Percentiles rank a stretch among this genome's conserved stretches.
These are phyloP conservation scores for Ophiosphaerella narmari DNA, from an alignment of 2,329 filamentous ascomycete species.

Conservation along the genomic window DNA sequence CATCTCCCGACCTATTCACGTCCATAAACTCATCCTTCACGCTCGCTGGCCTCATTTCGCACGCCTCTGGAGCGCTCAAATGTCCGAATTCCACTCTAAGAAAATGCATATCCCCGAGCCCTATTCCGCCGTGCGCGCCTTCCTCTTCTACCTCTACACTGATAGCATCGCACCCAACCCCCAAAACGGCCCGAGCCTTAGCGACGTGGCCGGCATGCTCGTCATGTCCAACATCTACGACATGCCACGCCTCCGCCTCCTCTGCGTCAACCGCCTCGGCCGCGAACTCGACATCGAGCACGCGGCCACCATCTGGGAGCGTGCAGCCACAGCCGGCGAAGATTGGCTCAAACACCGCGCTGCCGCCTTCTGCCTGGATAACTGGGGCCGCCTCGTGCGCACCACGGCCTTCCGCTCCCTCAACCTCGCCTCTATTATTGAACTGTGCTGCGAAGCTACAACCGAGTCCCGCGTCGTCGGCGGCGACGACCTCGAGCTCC, in stretches of 20 bases:
- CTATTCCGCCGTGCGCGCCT: slow-evolving; percentile 90
- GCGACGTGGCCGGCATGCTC: slow-evolving; percentile 88
- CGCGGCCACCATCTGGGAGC: slow-evolving; percentile 95
- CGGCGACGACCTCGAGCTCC: slow-evolving; percentile 77
- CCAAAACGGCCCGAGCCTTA: slow-evolving; percentile 62
- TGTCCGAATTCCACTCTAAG: slow-evolving; percentile 96
- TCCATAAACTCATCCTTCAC: slow-evolving; percentile 92
- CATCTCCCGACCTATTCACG: slow-evolving; percentile 81
- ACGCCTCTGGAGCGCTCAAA: slow-evolving; percentile 87
- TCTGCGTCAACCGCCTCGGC: slow-evolving; percentile 88
- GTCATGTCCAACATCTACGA: slow-evolving; percentile 99
- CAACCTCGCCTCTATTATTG: slow-evolving; percentile 78
- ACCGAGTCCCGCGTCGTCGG: slow-evolving; percentile 88
- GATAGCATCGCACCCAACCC: slow-evolving; percentile 71
- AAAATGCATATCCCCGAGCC: slow-evolving; percentile 98
- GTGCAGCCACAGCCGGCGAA: slow-evolving; percentile 85
- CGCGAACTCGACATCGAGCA: slow-evolving; percentile 93
- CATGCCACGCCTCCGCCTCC: slow-evolving; percentile 86
- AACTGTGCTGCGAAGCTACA: slow-evolving; percentile 91
- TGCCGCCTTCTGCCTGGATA: slow-evolving; percentile 83
- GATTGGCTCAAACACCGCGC: slow-evolving; percentile 92
- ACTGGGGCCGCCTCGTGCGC: slow-evolving; percentile 93
- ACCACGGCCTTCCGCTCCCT: slow-evolving; percentile 84
- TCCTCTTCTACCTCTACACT: slow-evolving; percentile 95
- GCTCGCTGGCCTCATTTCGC: slow-evolving; percentile 97